phyloP scores from a whole-genome alignment of 2,329 filamentous ascomycete genomes.

The Capronia americana region DNA sequence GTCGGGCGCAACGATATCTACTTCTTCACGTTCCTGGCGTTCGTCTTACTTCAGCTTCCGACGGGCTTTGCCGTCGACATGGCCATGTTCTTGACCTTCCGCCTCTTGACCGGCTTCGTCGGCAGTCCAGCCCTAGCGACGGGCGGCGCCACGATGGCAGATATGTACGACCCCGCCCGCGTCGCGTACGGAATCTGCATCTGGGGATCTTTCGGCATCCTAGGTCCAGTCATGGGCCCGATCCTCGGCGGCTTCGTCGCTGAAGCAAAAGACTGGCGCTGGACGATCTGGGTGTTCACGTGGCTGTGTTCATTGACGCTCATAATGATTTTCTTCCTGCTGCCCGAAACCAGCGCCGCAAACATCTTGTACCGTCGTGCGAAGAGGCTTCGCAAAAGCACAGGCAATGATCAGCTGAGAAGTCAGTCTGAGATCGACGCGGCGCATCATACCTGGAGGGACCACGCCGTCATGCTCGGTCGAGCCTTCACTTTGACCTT shows the following conservation, averaged over 20 bases:
- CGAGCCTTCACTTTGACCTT: slow-evolving; percentile 64
- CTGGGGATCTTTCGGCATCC: slow-evolving; percentile 50
- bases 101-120: slow-evolving; percentile 60
- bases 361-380: slow-evolving; percentile 53
- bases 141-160: slow-evolving; percentile 52
- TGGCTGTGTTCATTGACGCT: slow-evolving; percentile 49
- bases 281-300: slow-evolving; percentile 51
- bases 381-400: slow-evolving; percentile 54
- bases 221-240: slow-evolving; percentile 51
- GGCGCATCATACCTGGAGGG: slow-evolving; percentile 54
- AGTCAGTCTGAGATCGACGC: slow-evolving; percentile 70
- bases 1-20: slow-evolving; percentile 59
- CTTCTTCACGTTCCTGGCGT: slow-evolving; percentile 55
- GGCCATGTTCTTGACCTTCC: slow-evolving; percentile 53
- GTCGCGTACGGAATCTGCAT: slow-evolving; percentile 50
- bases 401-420: slow-evolving; percentile 61
- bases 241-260: slow-evolving; percentile 52
- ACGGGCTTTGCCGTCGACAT: slow-evolving; percentile 12
- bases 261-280: slow-evolving; percentile 48
- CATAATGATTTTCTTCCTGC: slow-evolving; percentile 43
- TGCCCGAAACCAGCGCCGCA: slow-evolving; percentile 45
- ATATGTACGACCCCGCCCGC: slow-evolving; percentile 50
- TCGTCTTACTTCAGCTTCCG: slow-evolving; percentile 57
- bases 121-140: slow-evolving; percentile 55
- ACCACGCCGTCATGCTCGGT: slow-evolving; percentile 55